A percentile compares a stretch with the other conserved stretches of the same genome.
Conservation (phyloP, 768 basidiomycete genomes). For the Rhodosporidiobolus odoratus region DNA sequence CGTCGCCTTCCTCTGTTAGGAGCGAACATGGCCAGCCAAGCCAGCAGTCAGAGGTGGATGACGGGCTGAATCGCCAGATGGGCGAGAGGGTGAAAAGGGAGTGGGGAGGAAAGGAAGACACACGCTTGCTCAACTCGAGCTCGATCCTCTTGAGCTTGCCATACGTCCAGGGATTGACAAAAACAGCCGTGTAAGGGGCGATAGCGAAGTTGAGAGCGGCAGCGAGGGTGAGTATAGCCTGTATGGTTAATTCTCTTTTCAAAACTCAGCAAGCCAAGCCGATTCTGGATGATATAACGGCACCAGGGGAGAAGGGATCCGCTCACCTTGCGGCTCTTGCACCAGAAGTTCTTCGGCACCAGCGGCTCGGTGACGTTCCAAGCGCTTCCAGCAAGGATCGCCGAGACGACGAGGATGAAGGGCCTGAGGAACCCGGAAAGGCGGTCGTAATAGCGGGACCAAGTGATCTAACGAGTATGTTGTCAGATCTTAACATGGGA, state of each 20-base stretch:
- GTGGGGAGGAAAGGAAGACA: background rate
- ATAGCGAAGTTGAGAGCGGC: conserved; percentile 11
- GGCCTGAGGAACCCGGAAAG: too few relatives aligned
- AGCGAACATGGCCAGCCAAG: too few relatives aligned
- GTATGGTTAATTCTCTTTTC: too few relatives aligned
- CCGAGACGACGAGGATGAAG: too few relatives aligned
- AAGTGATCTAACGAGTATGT: too few relatives aligned
- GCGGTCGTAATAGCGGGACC: too few relatives aligned
- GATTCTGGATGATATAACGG: background rate
- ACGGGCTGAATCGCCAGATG: background rate
- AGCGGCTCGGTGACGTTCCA: too few relatives aligned
- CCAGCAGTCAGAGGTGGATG: background rate
- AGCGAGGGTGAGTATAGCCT: conserved; percentile 12
- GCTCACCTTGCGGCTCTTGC: conserved; percentile 5
- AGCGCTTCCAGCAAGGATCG: too few relatives aligned
- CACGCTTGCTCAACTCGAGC: background rate
- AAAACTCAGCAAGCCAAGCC: too few relatives aligned
- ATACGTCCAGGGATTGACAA: conserved; percentile 52
- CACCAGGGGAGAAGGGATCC: background rate
- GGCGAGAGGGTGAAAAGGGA: background rate
- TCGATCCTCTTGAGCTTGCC: background rate
- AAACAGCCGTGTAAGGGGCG: conserved; percentile 15
- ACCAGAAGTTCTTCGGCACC: background rate
- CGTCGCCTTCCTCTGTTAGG: background rate
- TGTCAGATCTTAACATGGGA: too few relatives aligned